phyloP scores from a whole-genome alignment of 2,329 filamentous ascomycete species.

The Scedosporium boydii region DNA sequence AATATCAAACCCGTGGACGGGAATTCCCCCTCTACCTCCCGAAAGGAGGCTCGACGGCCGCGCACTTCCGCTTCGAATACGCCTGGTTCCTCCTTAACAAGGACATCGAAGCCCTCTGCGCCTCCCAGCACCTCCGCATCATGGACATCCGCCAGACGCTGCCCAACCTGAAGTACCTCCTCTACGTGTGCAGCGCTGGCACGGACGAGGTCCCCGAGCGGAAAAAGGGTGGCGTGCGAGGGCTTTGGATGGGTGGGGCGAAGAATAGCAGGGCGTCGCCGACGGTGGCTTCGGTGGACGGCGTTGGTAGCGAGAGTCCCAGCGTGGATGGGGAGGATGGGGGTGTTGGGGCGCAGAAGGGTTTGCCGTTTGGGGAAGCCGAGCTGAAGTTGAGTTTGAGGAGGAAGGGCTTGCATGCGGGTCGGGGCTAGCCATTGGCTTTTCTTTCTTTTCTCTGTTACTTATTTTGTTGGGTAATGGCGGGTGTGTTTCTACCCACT shows the following conservation, averaged over 20 bases:
- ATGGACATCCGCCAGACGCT: conserved; percentile 87
- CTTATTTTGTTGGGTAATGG: no score
- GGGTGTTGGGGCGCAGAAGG: conserved; percentile 14
- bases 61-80: conserved; percentile 90
- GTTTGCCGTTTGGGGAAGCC: conserved; percentile 36
- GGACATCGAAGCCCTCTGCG: conserved; percentile 66
- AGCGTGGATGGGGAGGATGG: conserved; percentile 10
- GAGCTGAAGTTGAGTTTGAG: conserved; percentile 39
- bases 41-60: conserved; percentile 49
- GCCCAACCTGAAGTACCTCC: conserved; percentile 84
- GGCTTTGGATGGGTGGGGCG: conserved; percentile 42
- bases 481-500: no score
- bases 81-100: conserved; percentile 96
- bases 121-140: conserved; percentile 62
- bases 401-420: conserved; percentile 43
- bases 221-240: conserved; percentile 51
- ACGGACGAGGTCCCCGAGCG: conserved; percentile 52
- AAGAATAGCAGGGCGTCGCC: not conserved
- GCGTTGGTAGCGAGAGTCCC: conserved; percentile 7
- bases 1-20: conserved; percentile 36
- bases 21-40: conserved; percentile 73
- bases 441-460: no score
- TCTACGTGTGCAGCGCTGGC: conserved; percentile 82
- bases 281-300: conserved; percentile 10
- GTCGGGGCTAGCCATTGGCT: no score